Base-by-base conservation (phyloP, 2,329 filamentous ascomycete genomes). In the Aotearoamyces nothofagi region DNA sequence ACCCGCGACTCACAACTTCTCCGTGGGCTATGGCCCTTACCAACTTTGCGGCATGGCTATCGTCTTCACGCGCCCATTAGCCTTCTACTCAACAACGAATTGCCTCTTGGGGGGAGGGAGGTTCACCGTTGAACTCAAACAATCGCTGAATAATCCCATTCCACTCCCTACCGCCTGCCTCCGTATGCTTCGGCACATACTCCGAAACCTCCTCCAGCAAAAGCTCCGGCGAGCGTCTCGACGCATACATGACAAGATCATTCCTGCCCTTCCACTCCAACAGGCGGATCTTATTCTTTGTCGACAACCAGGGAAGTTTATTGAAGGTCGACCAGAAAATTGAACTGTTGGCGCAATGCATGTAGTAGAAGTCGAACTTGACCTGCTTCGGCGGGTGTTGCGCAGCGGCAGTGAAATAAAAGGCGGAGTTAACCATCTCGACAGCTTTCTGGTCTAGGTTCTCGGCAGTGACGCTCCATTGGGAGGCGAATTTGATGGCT, bases 241-340 rank as follows among this genome's bases (percentile, higher is more conserved):
- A 77, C 1, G 73, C 66, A 47, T 87, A 92, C 52, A 81, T 60
- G 5, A 74, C 43, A 5, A 92, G 54, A 46, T 87, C 78, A 41
- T 72, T 54, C 24, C 82, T 67, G 32, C 75, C 77, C 51, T 90
- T 92, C 69, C 74, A 84, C 50, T 87, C 78, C 5, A 92, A 59
- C 1, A 92, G 54, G 7, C 79, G 69, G 8, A 62, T 58, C 46
- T 84, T 84, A 28, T 58, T 56, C 9, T 60, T 56, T 0, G 53
- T 44, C 0, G 68, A 58, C 28, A 82, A 59, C 67, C 68, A 86
- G 22, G 58, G 40, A 38, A 62, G 61, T n/a, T 55, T 55, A 43
- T 71, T 62, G 45, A 92, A 60, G n/a, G 60, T 57, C 42, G 80
- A 62, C 55, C 87, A 86, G 36, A 90, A 68, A 13, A 73, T 73